Evolutionary conservation across 2,329 filamentous ascomycete species (phyloP).

Genomic region (Fusarium humuli): DNA sequence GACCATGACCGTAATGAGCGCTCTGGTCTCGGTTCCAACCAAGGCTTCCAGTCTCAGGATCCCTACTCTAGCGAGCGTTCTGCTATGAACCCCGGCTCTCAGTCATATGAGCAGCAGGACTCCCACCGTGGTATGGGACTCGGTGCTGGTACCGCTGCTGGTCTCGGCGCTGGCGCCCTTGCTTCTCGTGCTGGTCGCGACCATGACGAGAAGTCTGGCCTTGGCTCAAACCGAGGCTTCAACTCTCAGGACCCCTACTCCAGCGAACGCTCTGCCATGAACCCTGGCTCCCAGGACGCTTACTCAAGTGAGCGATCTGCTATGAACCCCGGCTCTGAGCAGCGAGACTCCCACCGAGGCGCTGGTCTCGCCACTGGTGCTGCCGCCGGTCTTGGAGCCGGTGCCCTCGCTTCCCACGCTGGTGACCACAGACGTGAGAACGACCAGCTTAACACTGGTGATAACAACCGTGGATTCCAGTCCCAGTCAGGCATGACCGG

Average conservation of each 20-base stretch:
- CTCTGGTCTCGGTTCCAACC: not conserved
- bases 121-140: not conserved
- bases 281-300: not conserved
- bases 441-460: not conserved
- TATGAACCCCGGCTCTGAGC: not conserved
- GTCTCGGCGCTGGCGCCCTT: not conserved
- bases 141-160: conserved; percentile 2
- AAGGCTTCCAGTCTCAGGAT: not conserved
- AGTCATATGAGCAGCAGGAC: not conserved
- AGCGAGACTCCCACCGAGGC: not conserved
- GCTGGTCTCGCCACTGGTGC: conserved; percentile 2
- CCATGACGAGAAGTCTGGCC: not conserved
- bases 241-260: not conserved
- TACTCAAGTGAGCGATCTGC: not conserved
- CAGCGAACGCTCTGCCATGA: not conserved
- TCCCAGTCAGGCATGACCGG: not conserved
- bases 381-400: conserved; percentile 26
- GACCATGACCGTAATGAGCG: not conserved
- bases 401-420: conserved; percentile 14
- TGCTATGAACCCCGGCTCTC: not conserved
- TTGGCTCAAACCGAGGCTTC: not conserved
- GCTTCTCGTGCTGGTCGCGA: not conserved
- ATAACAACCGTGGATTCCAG: not conserved
- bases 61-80: not conserved
- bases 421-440: not conserved